A percentile compares a stretch with the other conserved stretches of the same genome.
These are phyloP conservation scores for Solanum hybrid DNA, from an alignment of 305 asterid genomes.

Conservation along the genomic window DNA sequence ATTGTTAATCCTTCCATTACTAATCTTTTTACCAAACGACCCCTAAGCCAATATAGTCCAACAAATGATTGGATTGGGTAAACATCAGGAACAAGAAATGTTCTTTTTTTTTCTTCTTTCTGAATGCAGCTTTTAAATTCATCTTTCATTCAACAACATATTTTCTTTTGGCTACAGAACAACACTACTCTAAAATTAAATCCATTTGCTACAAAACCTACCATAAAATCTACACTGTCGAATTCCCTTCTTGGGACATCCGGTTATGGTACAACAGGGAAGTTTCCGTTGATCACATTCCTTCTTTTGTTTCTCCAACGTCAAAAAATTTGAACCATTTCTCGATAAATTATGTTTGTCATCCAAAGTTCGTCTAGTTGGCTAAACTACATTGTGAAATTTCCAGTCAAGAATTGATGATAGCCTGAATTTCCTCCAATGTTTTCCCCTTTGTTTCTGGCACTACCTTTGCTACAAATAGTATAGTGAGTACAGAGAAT, in stretches of 20 bases:
- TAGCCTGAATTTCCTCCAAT: conserved; percentile 73
- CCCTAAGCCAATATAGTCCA: background rate
- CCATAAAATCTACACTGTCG: background rate
- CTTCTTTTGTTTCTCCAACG: background rate
- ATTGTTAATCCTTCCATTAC: too few species aligned
- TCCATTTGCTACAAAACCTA: background rate
- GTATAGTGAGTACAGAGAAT: conserved; percentile 34
- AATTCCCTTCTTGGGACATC: background rate
- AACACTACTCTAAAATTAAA: background rate
- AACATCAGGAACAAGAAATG: background rate
- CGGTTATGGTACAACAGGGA: background rate
- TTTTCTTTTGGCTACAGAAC: background rate
- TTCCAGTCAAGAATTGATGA: conserved; percentile 26
- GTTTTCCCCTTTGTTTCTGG: conserved; percentile 88
- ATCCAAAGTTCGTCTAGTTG: background rate
- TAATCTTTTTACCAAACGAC: too few species aligned
- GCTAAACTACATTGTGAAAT: background rate
- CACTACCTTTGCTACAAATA: conserved; percentile 56
- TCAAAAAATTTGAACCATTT: background rate
- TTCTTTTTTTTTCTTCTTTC: background rate
- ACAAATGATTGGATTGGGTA: background rate
- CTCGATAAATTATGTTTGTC: background rate
- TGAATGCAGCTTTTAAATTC: background rate
- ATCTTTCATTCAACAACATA: background rate
- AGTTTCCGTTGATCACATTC: background rate